Conservation (phyloP, 768 basidiomycete species). For the Ramaria sp. region DNA sequence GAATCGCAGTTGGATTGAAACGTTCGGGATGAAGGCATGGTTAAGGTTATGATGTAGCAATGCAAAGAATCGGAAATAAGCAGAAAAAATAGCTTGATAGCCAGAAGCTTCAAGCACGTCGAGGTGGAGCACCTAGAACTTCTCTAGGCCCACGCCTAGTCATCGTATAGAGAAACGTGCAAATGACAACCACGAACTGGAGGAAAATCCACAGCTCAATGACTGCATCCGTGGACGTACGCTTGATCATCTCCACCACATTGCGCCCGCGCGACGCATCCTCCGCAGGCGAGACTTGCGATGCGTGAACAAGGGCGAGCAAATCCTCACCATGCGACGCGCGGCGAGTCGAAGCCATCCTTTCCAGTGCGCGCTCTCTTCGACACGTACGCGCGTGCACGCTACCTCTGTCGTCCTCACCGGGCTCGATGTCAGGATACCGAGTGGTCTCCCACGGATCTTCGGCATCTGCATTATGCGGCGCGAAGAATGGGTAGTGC, state of each 20-base stretch:
- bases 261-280: background rate
- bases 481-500: background rate
- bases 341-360: background rate
- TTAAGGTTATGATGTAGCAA: background rate
- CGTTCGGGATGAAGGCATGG: background rate
- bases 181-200: slow-evolving; percentile 64
- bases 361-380: slow-evolving; percentile 19
- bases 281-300: background rate
- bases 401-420: slow-evolving; percentile 14
- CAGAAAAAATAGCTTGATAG: background rate
- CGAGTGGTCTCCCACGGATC: slow-evolving; percentile 14
- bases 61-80: background rate
- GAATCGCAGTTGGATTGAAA: background rate
- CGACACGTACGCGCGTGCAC: slow-evolving; percentile 47
- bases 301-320: background rate
- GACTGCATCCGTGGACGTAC: slow-evolving; percentile 25
- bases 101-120: background rate
- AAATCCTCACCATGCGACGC: background rate
- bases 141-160: slow-evolving; percentile 66
- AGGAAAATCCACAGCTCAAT: slow-evolving; percentile 79
- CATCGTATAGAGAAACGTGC: slow-evolving; percentile 76
- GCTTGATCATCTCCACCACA: background rate
- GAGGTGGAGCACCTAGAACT: slow-evolving; percentile 23
- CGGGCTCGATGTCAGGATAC: slow-evolving; percentile 6
- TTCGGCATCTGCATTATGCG: background rate